phyloP scores from a whole-genome alignment of 768 basidiomycete species.

The Agaricus bisporus region DNA sequence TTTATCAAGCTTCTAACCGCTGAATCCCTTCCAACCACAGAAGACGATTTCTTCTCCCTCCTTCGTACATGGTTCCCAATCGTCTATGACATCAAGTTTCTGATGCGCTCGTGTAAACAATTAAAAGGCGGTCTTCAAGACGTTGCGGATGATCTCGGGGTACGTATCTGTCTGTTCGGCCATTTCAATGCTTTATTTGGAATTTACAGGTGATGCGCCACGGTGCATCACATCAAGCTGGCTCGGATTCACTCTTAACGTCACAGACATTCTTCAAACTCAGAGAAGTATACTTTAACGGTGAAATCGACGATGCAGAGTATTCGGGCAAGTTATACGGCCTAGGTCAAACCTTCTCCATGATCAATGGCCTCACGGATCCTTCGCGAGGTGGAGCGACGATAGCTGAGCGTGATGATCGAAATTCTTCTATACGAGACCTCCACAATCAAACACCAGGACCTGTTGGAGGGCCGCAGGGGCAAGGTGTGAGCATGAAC shows the following conservation, averaged over 20 bases:
- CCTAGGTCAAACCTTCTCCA: constrained; percentile 72
- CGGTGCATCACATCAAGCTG: constrained; percentile 91
- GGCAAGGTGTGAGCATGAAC: constrained; percentile 31
- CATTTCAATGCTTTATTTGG: neutral
- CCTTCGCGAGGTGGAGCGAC: constrained; percentile 66
- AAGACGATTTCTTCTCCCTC: constrained; percentile 86
- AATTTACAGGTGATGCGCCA: constrained; percentile 74
- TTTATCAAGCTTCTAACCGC: constrained; percentile 90
- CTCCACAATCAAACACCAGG: constrained; percentile 55
- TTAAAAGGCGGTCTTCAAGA: constrained; percentile 90
- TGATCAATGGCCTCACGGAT: constrained; percentile 61
- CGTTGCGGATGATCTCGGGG: constrained; percentile 92
- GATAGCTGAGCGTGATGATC: constrained; percentile 77
- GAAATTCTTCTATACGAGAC: constrained; percentile 43
- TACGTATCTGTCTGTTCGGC: constrained; percentile 32
- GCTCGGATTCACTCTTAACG: constrained; percentile 94
- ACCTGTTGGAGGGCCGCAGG: constrained; percentile 24
- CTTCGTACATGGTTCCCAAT: constrained; percentile 91
- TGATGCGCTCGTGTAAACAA: constrained; percentile 85
- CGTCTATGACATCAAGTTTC: constrained; percentile 96
- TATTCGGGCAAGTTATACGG: constrained; percentile 83
- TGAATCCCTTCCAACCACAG: constrained; percentile 79
- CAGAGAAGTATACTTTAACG: constrained; percentile 86
- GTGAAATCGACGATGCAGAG: constrained; percentile 77
- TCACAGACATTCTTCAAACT: constrained; percentile 96